Evolutionary conservation across 192 early-diverging fungal species (phyloP), one percentile per base, ranked within the genome.

Genomic region (Allomyces arbusculus): DNA sequence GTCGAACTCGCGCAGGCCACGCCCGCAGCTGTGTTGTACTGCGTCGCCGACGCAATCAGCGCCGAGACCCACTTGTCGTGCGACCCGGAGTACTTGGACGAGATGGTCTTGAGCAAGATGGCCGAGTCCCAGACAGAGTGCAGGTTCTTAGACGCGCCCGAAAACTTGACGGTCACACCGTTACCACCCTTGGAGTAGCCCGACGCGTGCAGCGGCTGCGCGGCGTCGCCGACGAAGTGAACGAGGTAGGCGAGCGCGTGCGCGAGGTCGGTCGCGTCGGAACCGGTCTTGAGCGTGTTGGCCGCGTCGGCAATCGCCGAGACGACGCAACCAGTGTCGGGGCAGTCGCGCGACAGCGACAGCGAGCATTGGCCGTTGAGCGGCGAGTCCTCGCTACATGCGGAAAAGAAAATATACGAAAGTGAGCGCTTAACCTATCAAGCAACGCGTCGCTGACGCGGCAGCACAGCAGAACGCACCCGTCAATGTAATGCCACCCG

Each of bases 331-430:
- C 44, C 9, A 44, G 69, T 62, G 19, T 62, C 22, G 23, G 26
- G 61, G 40, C 61, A 66, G 67, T 63, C 63, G 63, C 61, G 33
- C 25, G 24, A 61, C 8, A 65, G 65, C 62, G 26, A 28, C 26
- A 40, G 33, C 33, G 33, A 40, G 33, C 33, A 40, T 8, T 40
- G 33, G 33, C 33, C 33, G 33, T 40, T 40, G 33, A 40, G 33
- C 33, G 33, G 33, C 33, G 33, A 40, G 33, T 40, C 33, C 33
- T 40, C 33, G 33, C 33, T 40, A 8, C 33, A 40, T 40, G 26
- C 26, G 26, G 26, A 28, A 40, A 40, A 40, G 7, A 40, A 7
- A 40, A 7, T 0, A 8, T 7, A 40, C 33, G 33, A 40, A 7
- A 40, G 7, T 40, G 33, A 40, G 33, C 33, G 7, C 33, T 3